Conservation (phyloP, 208 protist species). For the Leishmania gerbilli region DNA sequence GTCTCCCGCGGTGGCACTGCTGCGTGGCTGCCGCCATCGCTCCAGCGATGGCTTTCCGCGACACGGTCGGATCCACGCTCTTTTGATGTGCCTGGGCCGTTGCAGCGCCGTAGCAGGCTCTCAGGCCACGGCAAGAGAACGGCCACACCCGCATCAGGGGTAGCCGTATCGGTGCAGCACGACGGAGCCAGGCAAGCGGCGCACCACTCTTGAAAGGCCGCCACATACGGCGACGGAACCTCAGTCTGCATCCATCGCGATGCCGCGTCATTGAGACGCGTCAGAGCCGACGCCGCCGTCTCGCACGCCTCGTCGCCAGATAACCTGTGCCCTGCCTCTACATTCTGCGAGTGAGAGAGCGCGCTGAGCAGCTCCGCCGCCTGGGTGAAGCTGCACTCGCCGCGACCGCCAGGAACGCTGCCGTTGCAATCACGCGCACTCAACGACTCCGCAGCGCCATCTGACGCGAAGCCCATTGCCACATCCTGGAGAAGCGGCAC, state of each 20-base stretch:
- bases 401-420: not conserved
- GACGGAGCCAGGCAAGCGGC: not conserved
- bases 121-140: not conserved
- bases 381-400: slow-evolving; percentile 33
- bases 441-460: not conserved
- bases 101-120: not conserved
- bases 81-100: not conserved
- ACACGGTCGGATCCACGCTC: not conserved
- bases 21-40: not conserved
- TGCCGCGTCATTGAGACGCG: not conserved
- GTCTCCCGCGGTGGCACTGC: not conserved
- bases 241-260: slow-evolving; percentile 3
- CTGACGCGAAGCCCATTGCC: not conserved
- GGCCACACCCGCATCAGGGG: not conserved
- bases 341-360: not conserved
- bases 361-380: slow-evolving; percentile 6
- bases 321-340: not conserved
- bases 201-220: slow-evolving; percentile 7
- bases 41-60: not conserved
- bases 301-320: not conserved
- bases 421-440: no score
- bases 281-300: not conserved
- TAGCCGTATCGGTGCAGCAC: not conserved
- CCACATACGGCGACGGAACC: slow-evolving; percentile 8
- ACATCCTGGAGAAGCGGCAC: slow-evolving; percentile 26